Base-by-base conservation (phyloP, 2,329 filamentous ascomycete species). In the Coniochaeta sp. region DNA sequence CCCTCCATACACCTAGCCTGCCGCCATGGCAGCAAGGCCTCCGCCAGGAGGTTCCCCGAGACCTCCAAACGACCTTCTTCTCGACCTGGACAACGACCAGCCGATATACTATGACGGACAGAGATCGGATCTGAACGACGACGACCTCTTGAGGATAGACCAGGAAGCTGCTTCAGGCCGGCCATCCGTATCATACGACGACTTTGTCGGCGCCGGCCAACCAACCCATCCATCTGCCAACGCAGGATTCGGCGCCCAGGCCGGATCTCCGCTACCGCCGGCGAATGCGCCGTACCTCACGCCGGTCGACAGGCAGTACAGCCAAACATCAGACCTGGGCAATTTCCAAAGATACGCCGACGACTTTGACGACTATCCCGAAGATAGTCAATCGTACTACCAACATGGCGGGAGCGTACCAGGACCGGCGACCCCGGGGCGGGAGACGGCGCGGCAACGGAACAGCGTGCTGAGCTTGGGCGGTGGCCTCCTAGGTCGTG, bases 301-400 rank as follows among this genome's bases (percentile, higher is more conserved):
- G 34, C 68, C 74, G 14, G 60, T 65, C 57, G 74, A 75, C 61
- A 75, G 79, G 60, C 80, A 85, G 62, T 83, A 80, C 66, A 87
- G 83, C 72, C 93, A 98, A 72, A 89, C 89, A 0, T 93, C 91
- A 1, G 93, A 87, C 17, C 74, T 97, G 63, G 81, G 88, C 71
- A 95, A 97, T 75, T 98, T 96, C 75, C 89, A 93, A 71, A 85
- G 91, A 63, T 98, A 99, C 71, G 93, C 92, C 55, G 86, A 89
- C 73, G 92, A 96, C 74, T 82, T 90, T 62, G 92, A 97, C 72
- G 90, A 96, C 68, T 88, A 87, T 64, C 84, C 82, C 44, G 87
- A 91, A 62, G 92, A 96, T 70, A 86, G 86, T 64, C 86, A 88
- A 64, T 91, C 90, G 63, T 89, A 89, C 67, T 96, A 96, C 75